Evolutionary conservation across 139 green algal species (phyloP).

Genomic region (Choricystis sp.): DNA sequence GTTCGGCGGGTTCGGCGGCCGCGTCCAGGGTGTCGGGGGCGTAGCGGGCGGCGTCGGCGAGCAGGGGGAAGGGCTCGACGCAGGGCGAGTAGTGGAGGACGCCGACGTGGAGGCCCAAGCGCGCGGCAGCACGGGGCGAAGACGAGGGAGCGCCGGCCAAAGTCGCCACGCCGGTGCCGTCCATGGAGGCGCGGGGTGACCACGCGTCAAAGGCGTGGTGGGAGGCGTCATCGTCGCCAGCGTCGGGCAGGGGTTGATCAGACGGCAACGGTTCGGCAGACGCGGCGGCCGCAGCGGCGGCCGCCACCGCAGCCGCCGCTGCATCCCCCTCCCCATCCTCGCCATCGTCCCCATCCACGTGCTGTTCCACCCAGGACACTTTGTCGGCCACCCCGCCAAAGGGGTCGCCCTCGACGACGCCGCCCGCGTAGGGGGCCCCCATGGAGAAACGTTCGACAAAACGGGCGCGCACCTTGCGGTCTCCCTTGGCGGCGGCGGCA

Average conservation of each 20-base stretch:
- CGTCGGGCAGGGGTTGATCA: too few relatives aligned
- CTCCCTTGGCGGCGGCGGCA: not conserved
- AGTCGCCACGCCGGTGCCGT: not conserved
- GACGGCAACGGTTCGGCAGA: too few relatives aligned
- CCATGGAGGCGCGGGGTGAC: too few relatives aligned
- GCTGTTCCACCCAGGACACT: constrained; percentile 80
- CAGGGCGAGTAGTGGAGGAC: constrained; percentile 84
- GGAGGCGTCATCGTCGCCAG: too few relatives aligned
- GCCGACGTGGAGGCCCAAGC: constrained; percentile 63
- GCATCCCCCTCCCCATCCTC: too few relatives aligned
- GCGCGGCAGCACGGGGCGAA: too few relatives aligned
- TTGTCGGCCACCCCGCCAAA: constrained; percentile 62
- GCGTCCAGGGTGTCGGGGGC: constrained; percentile 85
- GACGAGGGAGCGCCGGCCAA: not conserved
- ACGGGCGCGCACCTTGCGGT: constrained; percentile 33
- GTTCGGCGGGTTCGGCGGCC: constrained; percentile 45
- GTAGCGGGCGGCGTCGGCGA: constrained; percentile 58
- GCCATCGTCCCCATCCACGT: constrained; percentile 38
- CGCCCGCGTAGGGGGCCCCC: constrained; percentile 62
- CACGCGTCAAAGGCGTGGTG: too few relatives aligned
- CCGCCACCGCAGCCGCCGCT: too few relatives aligned
- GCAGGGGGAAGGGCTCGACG: constrained; percentile 74
- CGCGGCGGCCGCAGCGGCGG: too few relatives aligned
- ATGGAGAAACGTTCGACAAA: constrained; percentile 89
- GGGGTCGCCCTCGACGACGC: constrained; percentile 50